Evolutionary conservation across 306 rosid species (phyloP), one percentile per base, ranked within the genome.

Genomic region (Betula pendula): DNA sequence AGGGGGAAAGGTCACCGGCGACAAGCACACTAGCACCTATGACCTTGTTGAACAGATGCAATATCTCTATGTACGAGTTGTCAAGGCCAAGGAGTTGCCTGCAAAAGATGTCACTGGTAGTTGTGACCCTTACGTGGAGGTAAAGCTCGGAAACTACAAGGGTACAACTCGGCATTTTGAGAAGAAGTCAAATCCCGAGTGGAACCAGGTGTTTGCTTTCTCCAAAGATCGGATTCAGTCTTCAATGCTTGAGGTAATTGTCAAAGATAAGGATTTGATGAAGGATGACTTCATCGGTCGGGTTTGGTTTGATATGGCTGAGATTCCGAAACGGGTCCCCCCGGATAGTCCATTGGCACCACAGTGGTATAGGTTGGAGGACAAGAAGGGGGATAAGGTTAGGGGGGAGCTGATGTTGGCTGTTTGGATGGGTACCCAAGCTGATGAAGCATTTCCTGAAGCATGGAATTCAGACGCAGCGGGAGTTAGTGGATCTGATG

Each of bases 1-100:
- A 15, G 96, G 98, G 85, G 97, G 96, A 4, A 90, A 85, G 96
- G 79, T 87, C 84, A 81, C 97, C 0, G 98, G 98, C 12, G 98
- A 94, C 66, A 94, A 92, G 81, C 92, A 84, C 35, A 89, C 96
- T 2, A 94, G 96, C 86, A 94, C 98, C 12, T 94, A 94, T 90
- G 98, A 94, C 35, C 96, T 94, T 16, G 98, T 94, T 38, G 98
- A 94, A 96, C 98, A 94, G 84, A 94, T 94, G 98, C 98, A 94
- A 80, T 94, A 94, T 77, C 98, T 94, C 75, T 94, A 94, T 68
- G 98, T 94, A 13, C 87, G 97, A 74, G 98, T 92, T 79, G 95
- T 89, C 42, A 94, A 94, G 70, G 98, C 98, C 0, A 94, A 79
- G 87, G 98, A 94, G 53, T 71, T 94, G 12, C 98, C 98, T 8